These are phyloP conservation scores for Paracoccidioides lutzii DNA, from an alignment of 2,329 filamentous ascomycete genomes.

Conservation along the genomic window DNA sequence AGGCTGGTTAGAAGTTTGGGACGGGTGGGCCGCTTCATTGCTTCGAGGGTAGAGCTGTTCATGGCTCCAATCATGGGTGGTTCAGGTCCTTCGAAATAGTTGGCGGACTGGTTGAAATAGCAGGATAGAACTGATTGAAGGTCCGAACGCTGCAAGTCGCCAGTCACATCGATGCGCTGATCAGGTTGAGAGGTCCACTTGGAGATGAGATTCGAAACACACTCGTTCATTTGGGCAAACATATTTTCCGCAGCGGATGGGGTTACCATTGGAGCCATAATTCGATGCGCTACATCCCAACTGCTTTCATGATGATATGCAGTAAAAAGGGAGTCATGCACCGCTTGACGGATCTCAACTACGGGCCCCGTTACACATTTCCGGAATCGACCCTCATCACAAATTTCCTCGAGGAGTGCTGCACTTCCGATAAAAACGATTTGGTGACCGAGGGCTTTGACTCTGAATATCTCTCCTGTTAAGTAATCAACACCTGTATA, in stretches of 20 bases:
- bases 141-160: slow-evolving; percentile 42
- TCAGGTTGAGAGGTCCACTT: slow-evolving; percentile 33
- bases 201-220: slow-evolving; percentile 37
- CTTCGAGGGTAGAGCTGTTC: slow-evolving; percentile 44
- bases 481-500: neutral
- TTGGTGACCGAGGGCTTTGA: slow-evolving; percentile 36
- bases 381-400: slow-evolving; percentile 52
- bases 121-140: slow-evolving; percentile 40
- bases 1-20: slow-evolving; percentile 42
- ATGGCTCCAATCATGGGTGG: slow-evolving; percentile 42
- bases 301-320: slow-evolving; percentile 36
- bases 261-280: slow-evolving; percentile 35
- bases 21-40: slow-evolving; percentile 42
- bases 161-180: slow-evolving; percentile 34
- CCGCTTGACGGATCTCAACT: slow-evolving; percentile 44
- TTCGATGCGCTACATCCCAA: slow-evolving; percentile 52
- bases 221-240: slow-evolving; percentile 39
- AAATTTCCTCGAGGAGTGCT: slow-evolving; percentile 50
- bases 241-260: slow-evolving; percentile 27
- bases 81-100: slow-evolving; percentile 35
- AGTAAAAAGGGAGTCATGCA: slow-evolving; percentile 57
- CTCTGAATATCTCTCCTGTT: slow-evolving; percentile 47
- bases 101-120: slow-evolving; percentile 40
- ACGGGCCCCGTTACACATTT: slow-evolving; percentile 41
- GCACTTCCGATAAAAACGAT: slow-evolving; percentile 42